phyloP scores from a whole-genome alignment of 352 stramenopile species.

The Phytopythium aichiense region DNA sequence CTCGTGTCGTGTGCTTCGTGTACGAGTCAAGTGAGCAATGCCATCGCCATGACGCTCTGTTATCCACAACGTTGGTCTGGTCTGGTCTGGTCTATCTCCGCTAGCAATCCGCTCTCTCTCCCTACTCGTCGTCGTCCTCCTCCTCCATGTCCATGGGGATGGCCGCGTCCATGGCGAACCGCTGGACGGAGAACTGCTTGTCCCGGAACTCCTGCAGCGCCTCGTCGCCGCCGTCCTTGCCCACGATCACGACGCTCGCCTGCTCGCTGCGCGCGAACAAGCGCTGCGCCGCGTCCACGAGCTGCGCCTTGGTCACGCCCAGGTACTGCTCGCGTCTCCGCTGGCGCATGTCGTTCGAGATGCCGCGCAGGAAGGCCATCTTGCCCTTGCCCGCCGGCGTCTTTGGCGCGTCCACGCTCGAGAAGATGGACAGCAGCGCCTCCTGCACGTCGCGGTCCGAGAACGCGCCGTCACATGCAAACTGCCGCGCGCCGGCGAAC shows the following conservation, averaged over 20 bases:
- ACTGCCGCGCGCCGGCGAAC: constrained; percentile 53
- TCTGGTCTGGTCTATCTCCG: neutral
- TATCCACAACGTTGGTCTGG: neutral
- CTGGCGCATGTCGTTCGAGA: constrained; percentile 84
- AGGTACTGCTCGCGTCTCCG: constrained; percentile 66
- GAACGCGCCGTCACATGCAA: constrained; percentile 50
- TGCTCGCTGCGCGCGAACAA: constrained; percentile 35
- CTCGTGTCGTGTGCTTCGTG: neutral
- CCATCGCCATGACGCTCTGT: neutral
- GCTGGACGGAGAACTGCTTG: constrained; percentile 36
- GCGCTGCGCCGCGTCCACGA: constrained; percentile 52
- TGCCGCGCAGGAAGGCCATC: constrained; percentile 72
- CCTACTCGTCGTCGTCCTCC: neutral
- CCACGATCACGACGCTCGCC: constrained; percentile 52
- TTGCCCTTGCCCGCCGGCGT: constrained; percentile 71
- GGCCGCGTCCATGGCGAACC: constrained; percentile 17
- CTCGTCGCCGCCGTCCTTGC: constrained; percentile 41
- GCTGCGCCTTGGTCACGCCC: constrained; percentile 29
- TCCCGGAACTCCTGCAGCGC: constrained; percentile 32
- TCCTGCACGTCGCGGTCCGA: constrained; percentile 74
- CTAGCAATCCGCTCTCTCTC: neutral
- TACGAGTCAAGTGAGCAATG: neutral
- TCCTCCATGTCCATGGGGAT: neutral
- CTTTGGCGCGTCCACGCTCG: constrained; percentile 70
- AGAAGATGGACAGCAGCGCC: constrained; percentile 76